Percentiles rank a stretch among this genome's conserved stretches.
phyloP scores from a whole-genome alignment of 768 basidiomycete genomes.

The Hysterangium stoloniferum region DNA sequence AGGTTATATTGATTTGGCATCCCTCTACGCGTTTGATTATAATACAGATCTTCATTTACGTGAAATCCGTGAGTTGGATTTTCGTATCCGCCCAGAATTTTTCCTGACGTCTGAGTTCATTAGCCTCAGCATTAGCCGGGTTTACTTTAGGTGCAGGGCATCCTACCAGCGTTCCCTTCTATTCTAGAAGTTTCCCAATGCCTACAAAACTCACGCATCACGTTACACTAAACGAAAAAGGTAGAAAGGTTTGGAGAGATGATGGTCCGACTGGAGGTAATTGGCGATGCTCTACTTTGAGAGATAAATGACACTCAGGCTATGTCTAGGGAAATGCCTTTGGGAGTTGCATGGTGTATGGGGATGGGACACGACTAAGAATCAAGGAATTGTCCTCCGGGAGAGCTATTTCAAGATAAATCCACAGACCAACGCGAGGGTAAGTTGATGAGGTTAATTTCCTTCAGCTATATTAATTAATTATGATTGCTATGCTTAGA shows the following conservation, averaged over 20 bases:
- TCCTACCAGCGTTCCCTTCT: conserved; percentile 69
- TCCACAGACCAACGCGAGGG: conserved; percentile 57
- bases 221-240: conserved; percentile 50
- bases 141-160: conserved; percentile 90
- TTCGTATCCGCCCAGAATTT: too few relatives aligned
- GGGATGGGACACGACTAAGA: conserved; percentile 68
- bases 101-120: too few relatives aligned
- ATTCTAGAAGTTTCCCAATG: conserved; percentile 82
- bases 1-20: conserved; percentile 80
- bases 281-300: not conserved
- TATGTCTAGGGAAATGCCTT: conserved; percentile 48
- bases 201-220: conserved; percentile 63
- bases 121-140: conserved; percentile 79
- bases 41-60: conserved; percentile 90
- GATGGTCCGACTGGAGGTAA: conserved; percentile 56
- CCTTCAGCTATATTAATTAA: not conserved
- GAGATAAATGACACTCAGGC: not conserved
- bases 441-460: too few relatives aligned
- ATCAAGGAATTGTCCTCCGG: conserved; percentile 65
- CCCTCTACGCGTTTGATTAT: conserved; percentile 83
- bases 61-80: conserved; percentile 52
- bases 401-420: conserved; percentile 79
- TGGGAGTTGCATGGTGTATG: conserved; percentile 95
- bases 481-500: conserved; percentile 28
- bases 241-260: conserved; percentile 57